Conservation (phyloP, 2,329 filamentous ascomycete genomes). For the Myriosclerotinia scirpicola region DNA sequence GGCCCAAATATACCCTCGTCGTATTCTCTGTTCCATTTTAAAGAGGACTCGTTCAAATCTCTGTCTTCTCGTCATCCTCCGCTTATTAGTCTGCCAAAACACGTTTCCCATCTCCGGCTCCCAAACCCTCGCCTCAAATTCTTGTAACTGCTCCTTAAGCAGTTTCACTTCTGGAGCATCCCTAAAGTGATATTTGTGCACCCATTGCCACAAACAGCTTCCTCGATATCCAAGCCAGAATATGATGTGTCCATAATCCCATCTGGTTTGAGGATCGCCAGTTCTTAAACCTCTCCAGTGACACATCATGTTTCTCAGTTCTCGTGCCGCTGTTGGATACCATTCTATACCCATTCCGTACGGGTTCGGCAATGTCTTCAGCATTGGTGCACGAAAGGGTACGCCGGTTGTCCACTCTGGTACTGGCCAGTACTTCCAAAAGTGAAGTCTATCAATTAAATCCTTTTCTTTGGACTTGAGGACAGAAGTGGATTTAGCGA, state of each 20-base stretch:
- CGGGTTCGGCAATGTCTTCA: not conserved
- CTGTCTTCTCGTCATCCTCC: not conserved
- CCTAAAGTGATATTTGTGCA: not conserved
- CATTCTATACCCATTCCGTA: constrained; percentile 11
- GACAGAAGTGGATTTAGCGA: too few species aligned
- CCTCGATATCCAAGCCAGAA: not conserved
- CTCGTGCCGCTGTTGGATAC: not conserved
- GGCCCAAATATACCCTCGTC: not conserved
- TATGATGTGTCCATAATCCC: not conserved
- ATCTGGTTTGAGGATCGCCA: not conserved
- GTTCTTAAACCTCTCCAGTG: not conserved
- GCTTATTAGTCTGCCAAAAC: not conserved
- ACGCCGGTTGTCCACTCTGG: not conserved
- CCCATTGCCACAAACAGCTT: not conserved
- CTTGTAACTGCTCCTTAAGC: not conserved
- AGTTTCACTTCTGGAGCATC: not conserved
- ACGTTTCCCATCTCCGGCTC: not conserved
- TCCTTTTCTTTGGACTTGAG: not conserved
- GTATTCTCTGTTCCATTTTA: not conserved
- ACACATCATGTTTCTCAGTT: not conserved
- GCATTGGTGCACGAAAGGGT: not conserved
- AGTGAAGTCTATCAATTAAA: not conserved
- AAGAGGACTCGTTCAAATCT: not conserved
- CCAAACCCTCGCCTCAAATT: not conserved
- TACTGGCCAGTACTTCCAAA: not conserved